These are phyloP conservation scores for Morella rubra DNA, from an alignment of 306 rosid species.

Conservation along the genomic window DNA sequence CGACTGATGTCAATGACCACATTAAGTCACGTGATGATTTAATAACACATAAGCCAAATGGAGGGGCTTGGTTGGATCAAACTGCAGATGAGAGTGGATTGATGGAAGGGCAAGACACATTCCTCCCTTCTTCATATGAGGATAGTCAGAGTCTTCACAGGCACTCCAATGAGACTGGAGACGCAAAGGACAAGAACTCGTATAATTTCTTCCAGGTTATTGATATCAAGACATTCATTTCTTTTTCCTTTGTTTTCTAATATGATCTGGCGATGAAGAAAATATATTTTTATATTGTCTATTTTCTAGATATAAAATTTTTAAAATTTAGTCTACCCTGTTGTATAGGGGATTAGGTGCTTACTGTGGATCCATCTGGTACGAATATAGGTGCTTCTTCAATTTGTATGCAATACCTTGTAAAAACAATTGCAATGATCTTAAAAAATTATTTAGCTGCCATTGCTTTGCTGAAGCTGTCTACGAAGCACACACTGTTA, in stretches of 20 bases:
- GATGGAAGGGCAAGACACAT: conserved; percentile 38
- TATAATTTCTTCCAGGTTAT: conserved; percentile 89
- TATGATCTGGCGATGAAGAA: conserved; percentile 8
- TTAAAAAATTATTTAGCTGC: background rate
- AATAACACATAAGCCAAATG: conserved; percentile 34
- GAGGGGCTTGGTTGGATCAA: conserved; percentile 38
- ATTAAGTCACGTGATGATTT: conserved; percentile 25
- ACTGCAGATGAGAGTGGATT: conserved; percentile 43
- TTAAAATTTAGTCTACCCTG: no score
- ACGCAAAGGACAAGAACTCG: conserved; percentile 55
- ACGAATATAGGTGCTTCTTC: background rate
- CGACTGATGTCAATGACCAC: conserved; percentile 38
- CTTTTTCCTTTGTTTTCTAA: conserved; percentile 8
- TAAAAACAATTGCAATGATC: background rate
- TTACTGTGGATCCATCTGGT: background rate
- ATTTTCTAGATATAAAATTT: no score
- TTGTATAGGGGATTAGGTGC: background rate
- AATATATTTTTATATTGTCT: background rate
- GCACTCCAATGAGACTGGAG: conserved; percentile 39
- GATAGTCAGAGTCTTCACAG: conserved; percentile 43
- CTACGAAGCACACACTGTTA: background rate
- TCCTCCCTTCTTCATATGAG: conserved; percentile 50
- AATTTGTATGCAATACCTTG: background rate
- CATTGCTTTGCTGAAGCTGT: conserved; percentile 2
- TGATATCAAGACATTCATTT: conserved; percentile 19